phyloP scores from a whole-genome alignment of 78 protist genomes.

The Neovahlkampfia damariscottae region DNA sequence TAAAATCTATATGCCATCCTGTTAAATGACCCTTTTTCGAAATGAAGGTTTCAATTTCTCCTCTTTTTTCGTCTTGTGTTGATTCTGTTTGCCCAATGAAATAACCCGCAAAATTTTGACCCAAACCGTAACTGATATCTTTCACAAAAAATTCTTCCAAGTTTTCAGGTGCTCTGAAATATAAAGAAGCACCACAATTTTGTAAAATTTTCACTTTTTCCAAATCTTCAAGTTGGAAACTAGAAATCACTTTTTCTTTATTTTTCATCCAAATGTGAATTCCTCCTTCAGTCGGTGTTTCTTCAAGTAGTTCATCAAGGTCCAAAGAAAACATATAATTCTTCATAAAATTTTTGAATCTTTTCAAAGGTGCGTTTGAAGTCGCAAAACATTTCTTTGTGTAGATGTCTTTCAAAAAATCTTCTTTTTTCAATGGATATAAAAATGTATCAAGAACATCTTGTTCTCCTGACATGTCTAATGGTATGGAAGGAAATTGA shows the following conservation, averaged over 20 bases:
- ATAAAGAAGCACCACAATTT: neutral
- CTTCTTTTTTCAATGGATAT: neutral
- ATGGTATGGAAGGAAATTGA: too few species aligned
- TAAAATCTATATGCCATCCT: slow-evolving; percentile 25
- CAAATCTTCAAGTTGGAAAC: neutral
- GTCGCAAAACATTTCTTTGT: neutral
- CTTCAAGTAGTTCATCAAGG: neutral
- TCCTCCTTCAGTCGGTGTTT: neutral
- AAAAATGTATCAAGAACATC: neutral
- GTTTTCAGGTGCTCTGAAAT: slow-evolving; percentile 22
- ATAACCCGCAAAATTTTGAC: neutral
- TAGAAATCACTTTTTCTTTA: neutral
- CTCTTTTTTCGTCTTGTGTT: neutral
- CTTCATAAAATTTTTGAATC: neutral
- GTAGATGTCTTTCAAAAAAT: neutral
- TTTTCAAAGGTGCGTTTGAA: neutral
- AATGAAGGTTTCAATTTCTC: slow-evolving; percentile 20
- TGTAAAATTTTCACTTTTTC: neutral
- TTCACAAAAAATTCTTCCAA: neutral
- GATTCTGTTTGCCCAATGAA: too few species aligned
- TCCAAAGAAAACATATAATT: neutral
- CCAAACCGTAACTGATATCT: neutral
- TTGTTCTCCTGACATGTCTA: too few species aligned
- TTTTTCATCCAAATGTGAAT: neutral
- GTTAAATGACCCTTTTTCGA: slow-evolving; percentile 16